Base-by-base conservation (phyloP, 2,329 filamentous ascomycete species). In the Aspergillus ustus region DNA sequence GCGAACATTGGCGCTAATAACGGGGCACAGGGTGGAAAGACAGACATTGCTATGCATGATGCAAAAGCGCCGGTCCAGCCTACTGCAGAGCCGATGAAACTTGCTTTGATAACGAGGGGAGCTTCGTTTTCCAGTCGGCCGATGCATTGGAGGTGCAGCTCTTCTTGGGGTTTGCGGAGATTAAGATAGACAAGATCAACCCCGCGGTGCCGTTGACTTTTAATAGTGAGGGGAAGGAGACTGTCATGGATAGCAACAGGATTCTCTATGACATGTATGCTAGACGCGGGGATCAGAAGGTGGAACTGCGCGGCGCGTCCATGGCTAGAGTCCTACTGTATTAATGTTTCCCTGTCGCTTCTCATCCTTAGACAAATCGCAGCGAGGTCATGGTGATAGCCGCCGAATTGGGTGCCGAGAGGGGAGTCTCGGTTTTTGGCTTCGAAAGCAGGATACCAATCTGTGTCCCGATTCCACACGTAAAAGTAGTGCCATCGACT, bases 391-490 rank as follows among this genome's bases (percentile, higher is more conserved):
- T 56, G 53, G 19, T 48, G 53, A 48, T 48, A 56, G 19, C 53
- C 53, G 25, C 53, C 53, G 45, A 56, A 56, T 22, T 46, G 40
- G 45, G 53, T 3, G 19, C 53, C 53, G 29, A 56, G 53, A 56
- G 53, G 53, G 25, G 29, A 56, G 4, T 40, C 53, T 46, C 43
- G 53, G 53, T 48, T 48, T 40, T 46, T 56, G 9, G 53, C 53
- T 22, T 56, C 53, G 53, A 56, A 56, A 15, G 46, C 53, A 13
- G 53, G 53, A 31, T 56, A 56, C 43, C 53, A 56, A 46, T 56
- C 53, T 56, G 53, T 56, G 31, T 56, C 53, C 19, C 43, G 11
- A 8, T 48, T 56, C 53, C 43, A 56, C 11, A 56, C 53, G 40
- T 56, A 56, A 40, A 56, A 56, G 43, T 29, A 56, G 43, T 56